A percentile compares a stretch with the other conserved stretches of the same genome.
phyloP scores from a whole-genome alignment of 2,329 filamentous ascomycete genomes.

The Chalaropsis ovoidea region DNA sequence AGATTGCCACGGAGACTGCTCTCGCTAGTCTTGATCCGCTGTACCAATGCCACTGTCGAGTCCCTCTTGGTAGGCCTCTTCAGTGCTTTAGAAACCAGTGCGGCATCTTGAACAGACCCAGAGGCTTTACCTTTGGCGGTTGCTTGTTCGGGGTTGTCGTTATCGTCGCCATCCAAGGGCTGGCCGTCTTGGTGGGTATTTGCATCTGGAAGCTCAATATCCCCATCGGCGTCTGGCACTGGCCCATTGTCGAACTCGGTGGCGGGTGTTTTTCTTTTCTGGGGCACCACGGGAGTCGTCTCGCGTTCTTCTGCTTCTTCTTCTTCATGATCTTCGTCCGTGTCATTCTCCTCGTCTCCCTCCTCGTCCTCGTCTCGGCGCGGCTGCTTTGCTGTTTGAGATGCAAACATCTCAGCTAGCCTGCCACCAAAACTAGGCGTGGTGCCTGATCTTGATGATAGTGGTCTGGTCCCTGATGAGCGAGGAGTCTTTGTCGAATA shows the following conservation, averaged over 20 bases:
- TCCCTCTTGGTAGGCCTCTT: conserved; percentile 15
- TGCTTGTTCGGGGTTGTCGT: not conserved
- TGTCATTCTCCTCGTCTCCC: conserved; percentile 29
- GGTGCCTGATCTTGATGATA: conserved; percentile 3
- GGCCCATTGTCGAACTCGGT: conserved; percentile 10
- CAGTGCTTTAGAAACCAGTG: not conserved
- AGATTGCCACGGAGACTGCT: conserved; percentile 10
- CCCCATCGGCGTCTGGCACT: conserved; percentile 4
- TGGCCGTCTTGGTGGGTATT: not conserved
- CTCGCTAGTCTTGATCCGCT: conserved; percentile 15
- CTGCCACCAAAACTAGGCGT: conserved; percentile 38
- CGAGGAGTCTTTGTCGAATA: not conserved
- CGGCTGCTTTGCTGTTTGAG: conserved; percentile 27
- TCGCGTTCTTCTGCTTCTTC: conserved; percentile 42
- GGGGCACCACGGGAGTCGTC: not conserved
- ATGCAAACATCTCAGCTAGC: conserved; percentile 39
- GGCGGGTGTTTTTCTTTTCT: conserved; percentile 18
- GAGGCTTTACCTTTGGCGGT: not conserved
- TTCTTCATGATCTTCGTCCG: conserved; percentile 31
- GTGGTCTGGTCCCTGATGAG: not conserved
- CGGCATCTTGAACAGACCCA: not conserved
- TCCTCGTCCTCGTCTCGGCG: conserved; percentile 24
- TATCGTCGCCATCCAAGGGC: not conserved
- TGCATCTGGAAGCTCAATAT: conserved; percentile 19
- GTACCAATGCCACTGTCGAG: conserved; percentile 21